phyloP scores from a whole-genome alignment of 306 rosid genomes.

The Crataegus laevigata region DNA sequence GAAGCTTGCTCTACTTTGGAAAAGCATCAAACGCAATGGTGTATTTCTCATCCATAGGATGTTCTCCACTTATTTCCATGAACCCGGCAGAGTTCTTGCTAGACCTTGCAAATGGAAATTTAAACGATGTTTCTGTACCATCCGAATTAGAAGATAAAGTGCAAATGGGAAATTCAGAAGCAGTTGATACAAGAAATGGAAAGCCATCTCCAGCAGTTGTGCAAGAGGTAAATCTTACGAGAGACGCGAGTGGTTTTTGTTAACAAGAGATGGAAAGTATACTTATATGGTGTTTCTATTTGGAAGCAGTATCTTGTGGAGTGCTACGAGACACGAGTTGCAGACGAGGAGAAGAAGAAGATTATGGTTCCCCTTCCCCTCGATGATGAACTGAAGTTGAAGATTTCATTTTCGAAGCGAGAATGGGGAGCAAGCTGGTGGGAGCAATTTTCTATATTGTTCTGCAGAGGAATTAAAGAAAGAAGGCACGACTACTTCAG shows the following conservation, averaged over 20 bases:
- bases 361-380: slow-evolving; percentile 47
- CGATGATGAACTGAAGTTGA: slow-evolving; percentile 58
- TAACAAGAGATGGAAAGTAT: not conserved
- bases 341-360: slow-evolving; percentile 71
- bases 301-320: slow-evolving; percentile 73
- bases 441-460: slow-evolving; percentile 68
- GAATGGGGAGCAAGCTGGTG: slow-evolving; percentile 91
- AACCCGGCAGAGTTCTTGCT: slow-evolving; percentile 95
- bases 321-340: slow-evolving; percentile 69
- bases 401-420: slow-evolving; percentile 39
- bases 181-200: slow-evolving; percentile 41
- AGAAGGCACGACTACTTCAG: slow-evolving; percentile 84
- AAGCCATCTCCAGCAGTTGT: slow-evolving; percentile 76
- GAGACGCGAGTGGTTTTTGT: not conserved
- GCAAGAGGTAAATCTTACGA: slow-evolving; percentile 53
- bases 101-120: slow-evolving; percentile 92
- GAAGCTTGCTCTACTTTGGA: slow-evolving; percentile 88
- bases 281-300: not conserved
- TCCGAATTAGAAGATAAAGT: slow-evolving; percentile 87
- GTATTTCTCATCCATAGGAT: slow-evolving; percentile 86
- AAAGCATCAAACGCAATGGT: slow-evolving; percentile 75
- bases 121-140: slow-evolving; percentile 78
- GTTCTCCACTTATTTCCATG: slow-evolving; percentile 86
- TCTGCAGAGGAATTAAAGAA: slow-evolving; percentile 83
- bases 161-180: slow-evolving; percentile 52